Evolutionary conservation across 192 early-diverging fungal genomes (phyloP).

Genomic region (Neocallimastix lanati): DNA sequence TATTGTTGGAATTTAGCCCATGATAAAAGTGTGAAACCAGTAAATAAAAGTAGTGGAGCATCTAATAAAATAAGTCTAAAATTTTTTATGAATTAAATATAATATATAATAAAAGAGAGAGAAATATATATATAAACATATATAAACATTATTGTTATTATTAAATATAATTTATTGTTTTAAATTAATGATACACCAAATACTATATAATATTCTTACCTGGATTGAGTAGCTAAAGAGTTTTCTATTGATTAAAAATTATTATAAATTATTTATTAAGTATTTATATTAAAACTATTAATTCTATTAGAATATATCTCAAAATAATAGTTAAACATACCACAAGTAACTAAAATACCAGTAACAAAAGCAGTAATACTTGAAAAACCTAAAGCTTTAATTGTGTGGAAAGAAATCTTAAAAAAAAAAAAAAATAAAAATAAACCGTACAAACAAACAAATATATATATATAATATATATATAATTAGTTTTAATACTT

Average conservation of each 20-base stretch:
- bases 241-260: no score
- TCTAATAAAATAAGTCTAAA: slow-evolving; percentile 8
- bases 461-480: no score
- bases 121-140: no score
- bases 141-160: slow-evolving; percentile 14
- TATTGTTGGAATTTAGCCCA: slow-evolving; percentile 23
- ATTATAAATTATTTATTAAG: no score
- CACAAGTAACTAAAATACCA: slow-evolving; percentile 20
- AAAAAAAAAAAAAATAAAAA: no score
- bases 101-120: no score
- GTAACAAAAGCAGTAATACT: slow-evolving; percentile 15
- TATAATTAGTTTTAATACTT: no score
- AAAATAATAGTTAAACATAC: slow-evolving; percentile 11
- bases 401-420: slow-evolving; percentile 24
- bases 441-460: no score
- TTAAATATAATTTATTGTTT: slow-evolving; percentile 29
- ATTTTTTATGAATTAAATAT: neutral
- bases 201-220: slow-evolving; percentile 4
- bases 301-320: no score
- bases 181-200: no score
- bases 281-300: no score
- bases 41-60: slow-evolving; percentile 30
- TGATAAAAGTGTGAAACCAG: slow-evolving; percentile 17
- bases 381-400: slow-evolving; percentile 23
- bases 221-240: neutral